A percentile compares a stretch with the other conserved stretches of the same genome.
Evolutionary conservation across 345 rosid genomes (phyloP).

Genomic region (Linum lewisii): DNA sequence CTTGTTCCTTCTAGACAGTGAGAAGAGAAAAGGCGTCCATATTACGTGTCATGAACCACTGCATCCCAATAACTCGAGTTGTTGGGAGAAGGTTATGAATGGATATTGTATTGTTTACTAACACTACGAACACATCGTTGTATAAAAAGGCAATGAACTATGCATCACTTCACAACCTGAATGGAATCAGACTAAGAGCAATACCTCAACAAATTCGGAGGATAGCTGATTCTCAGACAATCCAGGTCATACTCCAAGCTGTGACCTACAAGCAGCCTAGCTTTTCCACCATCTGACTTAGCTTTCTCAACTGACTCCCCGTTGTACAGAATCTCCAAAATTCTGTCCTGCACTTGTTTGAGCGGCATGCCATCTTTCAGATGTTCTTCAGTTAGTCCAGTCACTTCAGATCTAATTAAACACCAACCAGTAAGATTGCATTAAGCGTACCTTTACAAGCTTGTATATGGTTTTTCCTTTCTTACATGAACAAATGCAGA

Average conservation of each 20-base stretch:
- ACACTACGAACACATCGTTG: too few relatives aligned
- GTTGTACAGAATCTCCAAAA: slow-evolving; percentile 36
- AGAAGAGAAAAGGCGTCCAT: too few relatives aligned
- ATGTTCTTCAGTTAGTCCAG: slow-evolving; percentile 62
- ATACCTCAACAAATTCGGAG: slow-evolving; percentile 56
- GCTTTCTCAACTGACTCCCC: slow-evolving; percentile 31
- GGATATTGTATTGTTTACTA: too few relatives aligned
- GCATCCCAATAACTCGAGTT: too few relatives aligned
- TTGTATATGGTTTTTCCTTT: neutral
- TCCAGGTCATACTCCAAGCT: slow-evolving; percentile 47
- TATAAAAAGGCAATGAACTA: too few relatives aligned
- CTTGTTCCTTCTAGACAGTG: too few relatives aligned
- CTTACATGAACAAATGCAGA: slow-evolving; percentile 5
- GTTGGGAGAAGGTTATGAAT: too few relatives aligned
- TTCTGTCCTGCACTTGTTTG: slow-evolving; percentile 34
- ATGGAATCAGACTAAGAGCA: neutral
- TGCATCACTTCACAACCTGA: neutral
- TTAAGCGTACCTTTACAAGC: neutral
- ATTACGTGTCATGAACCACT: too few relatives aligned
- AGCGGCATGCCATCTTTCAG: slow-evolving; percentile 49
- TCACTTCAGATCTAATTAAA: slow-evolving; percentile 44
- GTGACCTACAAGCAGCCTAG: slow-evolving; percentile 68
- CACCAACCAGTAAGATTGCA: neutral
- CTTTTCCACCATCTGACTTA: slow-evolving; percentile 35
- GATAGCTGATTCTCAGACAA: slow-evolving; percentile 53